A percentile compares a stretch with the other conserved stretches of the same genome.
Conservation (phyloP, 176 grass and related monocot species). For the Avena insularis region DNA sequence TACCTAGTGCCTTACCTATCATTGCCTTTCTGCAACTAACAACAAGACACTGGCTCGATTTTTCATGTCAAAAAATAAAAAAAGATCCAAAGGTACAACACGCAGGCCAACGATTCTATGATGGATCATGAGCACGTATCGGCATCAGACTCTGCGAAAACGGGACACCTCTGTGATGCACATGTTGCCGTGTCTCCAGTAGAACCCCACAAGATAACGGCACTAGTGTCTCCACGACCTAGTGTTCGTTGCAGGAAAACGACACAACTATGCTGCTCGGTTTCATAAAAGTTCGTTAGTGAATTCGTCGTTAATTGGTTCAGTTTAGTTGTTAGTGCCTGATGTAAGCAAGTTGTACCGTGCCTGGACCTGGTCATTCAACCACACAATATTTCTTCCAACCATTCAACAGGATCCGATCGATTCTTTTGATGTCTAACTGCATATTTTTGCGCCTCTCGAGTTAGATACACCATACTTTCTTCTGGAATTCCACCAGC, state of each 20-base stretch:
- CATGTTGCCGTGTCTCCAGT: background rate
- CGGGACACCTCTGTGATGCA: background rate
- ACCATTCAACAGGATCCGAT: background rate
- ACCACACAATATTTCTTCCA: background rate
- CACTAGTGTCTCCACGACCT: background rate
- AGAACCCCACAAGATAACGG: background rate
- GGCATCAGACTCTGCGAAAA: background rate
- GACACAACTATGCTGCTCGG: background rate
- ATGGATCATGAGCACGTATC: background rate
- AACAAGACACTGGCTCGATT: background rate
- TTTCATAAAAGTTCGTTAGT: background rate
- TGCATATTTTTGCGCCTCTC: background rate
- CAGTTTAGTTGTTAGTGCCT: background rate
- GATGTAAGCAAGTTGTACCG: background rate
- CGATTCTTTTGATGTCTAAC: background rate
- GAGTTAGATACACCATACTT: background rate
- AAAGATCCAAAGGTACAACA: background rate
- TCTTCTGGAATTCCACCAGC: background rate
- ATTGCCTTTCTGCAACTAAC: conserved; percentile 29
- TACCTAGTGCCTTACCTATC: background rate
- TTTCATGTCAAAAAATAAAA: background rate
- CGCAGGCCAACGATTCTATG: background rate
- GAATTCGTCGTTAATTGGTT: background rate
- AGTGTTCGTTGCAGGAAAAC: background rate
- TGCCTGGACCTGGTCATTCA: background rate